Percentiles rank a stretch among this genome's conserved stretches.
These are phyloP conservation scores for Rhizoclosmatium globosum DNA, from an alignment of 192 early-diverging fungal genomes.

Conservation along the genomic window DNA sequence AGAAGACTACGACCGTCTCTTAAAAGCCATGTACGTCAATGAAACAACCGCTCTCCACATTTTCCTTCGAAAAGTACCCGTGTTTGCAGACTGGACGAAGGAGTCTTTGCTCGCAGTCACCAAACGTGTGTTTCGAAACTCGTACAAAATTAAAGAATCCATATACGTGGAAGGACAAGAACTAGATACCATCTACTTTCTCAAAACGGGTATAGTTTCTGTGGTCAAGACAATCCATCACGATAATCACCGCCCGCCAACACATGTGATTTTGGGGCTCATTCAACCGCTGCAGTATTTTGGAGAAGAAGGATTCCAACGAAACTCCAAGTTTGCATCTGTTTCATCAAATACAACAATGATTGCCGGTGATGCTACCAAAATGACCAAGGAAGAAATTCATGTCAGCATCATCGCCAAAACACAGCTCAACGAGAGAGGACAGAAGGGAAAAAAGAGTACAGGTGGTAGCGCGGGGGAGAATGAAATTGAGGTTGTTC, in stretches of 20 bases:
- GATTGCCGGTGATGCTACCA: constrained; percentile 14
- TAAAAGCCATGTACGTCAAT: constrained; percentile 48
- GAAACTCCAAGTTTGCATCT: neutral
- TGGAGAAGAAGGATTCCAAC: constrained; percentile 46
- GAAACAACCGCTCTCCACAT: constrained; percentile 47
- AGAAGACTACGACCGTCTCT: constrained; percentile 39
- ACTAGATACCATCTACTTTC: constrained; percentile 32
- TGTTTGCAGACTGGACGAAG: constrained; percentile 44
- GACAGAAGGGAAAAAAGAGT: too few species aligned
- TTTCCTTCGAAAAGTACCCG: constrained; percentile 44
- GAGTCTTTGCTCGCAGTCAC: constrained; percentile 38
- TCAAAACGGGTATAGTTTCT: constrained; percentile 40
- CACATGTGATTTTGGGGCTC: constrained; percentile 39
- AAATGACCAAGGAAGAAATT: constrained; percentile 16
- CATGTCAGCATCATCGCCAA: neutral
- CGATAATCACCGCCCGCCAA: neutral
- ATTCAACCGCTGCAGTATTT: constrained; percentile 44
- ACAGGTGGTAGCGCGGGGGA: neutral
- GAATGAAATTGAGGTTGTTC: constrained; percentile 5
- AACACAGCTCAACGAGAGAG: neutral
- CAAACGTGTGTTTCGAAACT: constrained; percentile 23
- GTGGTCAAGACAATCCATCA: constrained; percentile 5
- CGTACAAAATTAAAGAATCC: constrained; percentile 21
- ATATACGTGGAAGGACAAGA: constrained; percentile 36
- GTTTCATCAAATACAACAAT: neutral